Percentiles rank a stretch among this genome's conserved stretches.
These are phyloP conservation scores for Xylaria flabelliformis DNA, from an alignment of 495 filamentous ascomycete species.

Conservation along the genomic window DNA sequence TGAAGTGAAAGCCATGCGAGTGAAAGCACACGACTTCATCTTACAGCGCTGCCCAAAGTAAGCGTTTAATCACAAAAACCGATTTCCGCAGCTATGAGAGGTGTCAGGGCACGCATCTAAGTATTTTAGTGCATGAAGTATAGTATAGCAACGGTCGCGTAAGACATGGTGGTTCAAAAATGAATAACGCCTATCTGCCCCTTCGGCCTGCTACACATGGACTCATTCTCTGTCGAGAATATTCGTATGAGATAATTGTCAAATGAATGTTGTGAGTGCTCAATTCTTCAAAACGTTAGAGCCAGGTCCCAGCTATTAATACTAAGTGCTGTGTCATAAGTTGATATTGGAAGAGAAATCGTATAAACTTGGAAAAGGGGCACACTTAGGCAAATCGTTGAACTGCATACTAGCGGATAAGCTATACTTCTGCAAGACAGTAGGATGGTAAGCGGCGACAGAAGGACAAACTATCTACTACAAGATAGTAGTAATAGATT, in stretches of 20 bases:
- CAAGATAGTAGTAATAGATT: no score
- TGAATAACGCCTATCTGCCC: not conserved
- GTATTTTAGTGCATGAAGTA: not conserved
- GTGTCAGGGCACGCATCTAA: not conserved
- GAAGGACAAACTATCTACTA: no score
- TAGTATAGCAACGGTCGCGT: not conserved
- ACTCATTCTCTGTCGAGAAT: not conserved
- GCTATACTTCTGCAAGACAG: no score
- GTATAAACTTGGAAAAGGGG: no score
- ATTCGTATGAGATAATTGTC: not conserved
- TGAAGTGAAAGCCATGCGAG: not conserved
- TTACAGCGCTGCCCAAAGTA: not conserved
- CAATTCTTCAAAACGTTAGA: not conserved
- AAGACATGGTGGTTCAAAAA: not conserved
- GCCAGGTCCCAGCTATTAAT: not conserved
- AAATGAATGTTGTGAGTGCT: not conserved
- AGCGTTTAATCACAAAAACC: not conserved
- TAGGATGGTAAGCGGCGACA: no score
- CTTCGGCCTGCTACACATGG: not conserved
- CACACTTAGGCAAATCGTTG: no score
- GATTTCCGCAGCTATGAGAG: not conserved
- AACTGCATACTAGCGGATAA: no score
- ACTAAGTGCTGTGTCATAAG: not conserved
- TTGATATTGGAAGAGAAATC: not conserved
- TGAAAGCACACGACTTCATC: not conserved